A percentile compares a stretch with the other conserved stretches of the same genome.
Evolutionary conservation across 1,139 yeast genomes (phyloP).

Genomic region (Kluyveromyces sp.): DNA sequence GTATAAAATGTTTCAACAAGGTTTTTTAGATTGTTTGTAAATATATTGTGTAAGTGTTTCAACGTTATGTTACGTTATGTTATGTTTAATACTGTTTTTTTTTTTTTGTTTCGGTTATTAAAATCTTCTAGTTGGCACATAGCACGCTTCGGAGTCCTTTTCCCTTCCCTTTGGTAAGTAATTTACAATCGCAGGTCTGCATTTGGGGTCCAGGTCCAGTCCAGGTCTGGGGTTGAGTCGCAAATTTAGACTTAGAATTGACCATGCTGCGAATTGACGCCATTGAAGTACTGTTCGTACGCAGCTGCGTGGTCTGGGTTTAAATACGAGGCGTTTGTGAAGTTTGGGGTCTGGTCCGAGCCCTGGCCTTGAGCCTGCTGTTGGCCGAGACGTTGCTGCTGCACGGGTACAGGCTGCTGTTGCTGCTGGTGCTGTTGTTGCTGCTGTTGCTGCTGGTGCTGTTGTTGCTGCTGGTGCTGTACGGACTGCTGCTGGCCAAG

Average conservation of each 20-base stretch:
- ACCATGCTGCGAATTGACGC: constrained; percentile 42
- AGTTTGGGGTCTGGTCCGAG: constrained; percentile 30
- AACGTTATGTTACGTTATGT: no score
- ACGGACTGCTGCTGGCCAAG: constrained; percentile 3
- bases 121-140: no score
- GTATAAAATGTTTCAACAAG: not conserved
- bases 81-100: no score
- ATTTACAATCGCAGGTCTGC: no score
- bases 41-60: no score
- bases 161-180: no score
- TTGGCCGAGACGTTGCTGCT: constrained; percentile 6
- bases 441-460: constrained; percentile 15
- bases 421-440: constrained; percentile 11
- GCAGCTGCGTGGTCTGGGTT: constrained; percentile 45
- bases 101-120: no score
- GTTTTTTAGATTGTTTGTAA: not conserved
- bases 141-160: no score
- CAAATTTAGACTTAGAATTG: constrained; percentile 24
- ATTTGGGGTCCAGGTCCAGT: no score
- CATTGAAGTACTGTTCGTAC: constrained; percentile 54
- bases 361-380: constrained; percentile 29
- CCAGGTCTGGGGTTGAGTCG: no score
- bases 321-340: constrained; percentile 45
- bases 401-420: constrained; percentile 10
- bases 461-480: constrained; percentile 10